Conservation (phyloP, 192 early-diverging fungal species). For the Jimgerdemannia flammicorona region DNA sequence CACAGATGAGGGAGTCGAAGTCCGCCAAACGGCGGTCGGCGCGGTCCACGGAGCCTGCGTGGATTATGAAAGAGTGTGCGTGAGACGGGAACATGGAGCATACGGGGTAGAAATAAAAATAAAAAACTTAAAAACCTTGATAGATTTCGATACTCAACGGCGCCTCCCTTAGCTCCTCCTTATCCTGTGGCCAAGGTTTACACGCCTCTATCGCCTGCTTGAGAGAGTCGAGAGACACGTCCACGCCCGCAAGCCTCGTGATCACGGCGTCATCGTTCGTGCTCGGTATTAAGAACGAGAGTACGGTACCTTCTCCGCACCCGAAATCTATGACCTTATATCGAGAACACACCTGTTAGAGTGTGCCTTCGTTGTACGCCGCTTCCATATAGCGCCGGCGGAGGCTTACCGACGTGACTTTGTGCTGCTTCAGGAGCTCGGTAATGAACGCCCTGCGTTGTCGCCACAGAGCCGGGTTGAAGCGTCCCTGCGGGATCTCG, state of each 20-base stretch:
- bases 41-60: conserved; percentile 45
- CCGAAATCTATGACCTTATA: conserved; percentile 78
- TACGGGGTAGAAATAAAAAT: not conserved
- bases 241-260: conserved; percentile 64
- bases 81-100: not conserved
- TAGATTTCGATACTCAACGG: conserved; percentile 60
- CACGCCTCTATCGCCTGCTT: conserved; percentile 41
- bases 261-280: conserved; percentile 46
- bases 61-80: not conserved
- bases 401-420: conserved; percentile 43
- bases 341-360: not conserved
- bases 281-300: conserved; percentile 56
- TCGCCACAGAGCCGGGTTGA: conserved; percentile 74
- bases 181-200: conserved; percentile 57
- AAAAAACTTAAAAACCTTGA: conserved; percentile 42
- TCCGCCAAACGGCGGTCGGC: conserved; percentile 47
- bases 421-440: conserved; percentile 42
- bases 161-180: conserved; percentile 51
- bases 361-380: not conserved
- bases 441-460: conserved; percentile 70
- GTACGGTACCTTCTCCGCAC: conserved; percentile 79
- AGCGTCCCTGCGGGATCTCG: not conserved
- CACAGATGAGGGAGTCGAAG: conserved; percentile 72
- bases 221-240: conserved; percentile 51
- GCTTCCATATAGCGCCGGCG: not conserved